phyloP scores from a whole-genome alignment of 805 yeast species.

The Suhomyces sp. region DNA sequence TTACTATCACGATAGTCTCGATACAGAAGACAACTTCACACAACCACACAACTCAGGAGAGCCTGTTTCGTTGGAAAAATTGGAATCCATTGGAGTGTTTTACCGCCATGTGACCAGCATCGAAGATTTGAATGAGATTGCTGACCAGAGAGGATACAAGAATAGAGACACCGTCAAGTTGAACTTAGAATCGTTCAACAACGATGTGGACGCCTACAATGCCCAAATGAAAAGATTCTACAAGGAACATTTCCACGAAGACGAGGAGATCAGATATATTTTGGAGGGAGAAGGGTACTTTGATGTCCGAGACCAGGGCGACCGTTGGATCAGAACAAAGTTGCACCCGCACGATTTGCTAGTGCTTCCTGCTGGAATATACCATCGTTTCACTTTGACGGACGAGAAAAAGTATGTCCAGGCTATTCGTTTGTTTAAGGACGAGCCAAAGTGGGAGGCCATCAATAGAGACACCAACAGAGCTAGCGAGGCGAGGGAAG shows the following conservation, averaged over 20 bases:
- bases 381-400: conserved; percentile 86
- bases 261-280: conserved; percentile 91
- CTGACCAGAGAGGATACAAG: conserved; percentile 67
- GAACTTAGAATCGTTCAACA: conserved; percentile 58
- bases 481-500: conserved; percentile 31
- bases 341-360: conserved; percentile 64
- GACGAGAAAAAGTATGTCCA: conserved; percentile 54
- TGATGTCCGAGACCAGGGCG: conserved; percentile 68
- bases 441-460: conserved; percentile 96
- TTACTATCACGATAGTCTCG: conserved; percentile 65
- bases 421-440: conserved; percentile 83
- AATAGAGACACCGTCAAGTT: conserved; percentile 74
- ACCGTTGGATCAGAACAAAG: conserved; percentile 74
- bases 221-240: conserved; percentile 68
- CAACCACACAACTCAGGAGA: conserved; percentile 71
- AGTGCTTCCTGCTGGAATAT: conserved; percentile 87
- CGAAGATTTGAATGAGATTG: conserved; percentile 62
- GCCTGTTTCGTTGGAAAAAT: conserved; percentile 46
- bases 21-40: conserved; percentile 55
- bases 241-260: conserved; percentile 90
- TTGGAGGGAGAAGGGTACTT: conserved; percentile 89
- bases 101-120: conserved; percentile 51
- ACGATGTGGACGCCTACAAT: conserved; percentile 52
- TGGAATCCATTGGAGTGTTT: conserved; percentile 64
- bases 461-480: conserved; percentile 56